Evolutionary conservation across 228 moss, liverwort and hornwort genomes (phyloP).

Genomic region (Sphagnum fallax): DNA sequence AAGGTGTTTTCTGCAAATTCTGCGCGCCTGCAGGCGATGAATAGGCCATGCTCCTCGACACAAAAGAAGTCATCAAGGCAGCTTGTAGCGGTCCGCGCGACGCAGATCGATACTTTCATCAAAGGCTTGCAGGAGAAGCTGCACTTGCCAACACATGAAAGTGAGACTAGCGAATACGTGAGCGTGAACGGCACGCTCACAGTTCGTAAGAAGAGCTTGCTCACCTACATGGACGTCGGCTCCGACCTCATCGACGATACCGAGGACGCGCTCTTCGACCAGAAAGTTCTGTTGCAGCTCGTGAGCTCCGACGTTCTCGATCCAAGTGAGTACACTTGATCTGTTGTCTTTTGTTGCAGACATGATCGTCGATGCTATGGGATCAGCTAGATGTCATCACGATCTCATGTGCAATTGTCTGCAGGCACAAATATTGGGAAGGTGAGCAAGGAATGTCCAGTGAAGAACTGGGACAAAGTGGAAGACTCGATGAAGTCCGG

Average conservation of each 20-base stretch:
- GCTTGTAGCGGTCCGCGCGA: neutral
- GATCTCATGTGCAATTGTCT: neutral
- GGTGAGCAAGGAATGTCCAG: neutral
- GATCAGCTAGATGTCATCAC: no score
- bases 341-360: no score
- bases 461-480: neutral
- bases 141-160: neutral
- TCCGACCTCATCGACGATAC: neutral
- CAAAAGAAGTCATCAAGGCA: neutral
- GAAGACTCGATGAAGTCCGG: neutral
- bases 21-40: no score
- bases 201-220: neutral
- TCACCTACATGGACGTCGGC: neutral
- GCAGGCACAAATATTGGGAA: neutral
- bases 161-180: neutral
- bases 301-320: conserved; percentile 30
- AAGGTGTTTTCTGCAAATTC: no score
- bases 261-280: conserved; percentile 6
- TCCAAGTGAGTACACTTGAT: conserved; percentile 11
- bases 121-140: neutral
- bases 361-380: no score
- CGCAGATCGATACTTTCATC: neutral
- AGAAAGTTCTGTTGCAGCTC: conserved; percentile 33
- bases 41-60: no score
- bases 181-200: neutral